A percentile compares a stretch with the other conserved stretches of the same genome.
phyloP scores from a whole-genome alignment of 164 flowering plant species.

The Tetracentron sinense region DNA sequence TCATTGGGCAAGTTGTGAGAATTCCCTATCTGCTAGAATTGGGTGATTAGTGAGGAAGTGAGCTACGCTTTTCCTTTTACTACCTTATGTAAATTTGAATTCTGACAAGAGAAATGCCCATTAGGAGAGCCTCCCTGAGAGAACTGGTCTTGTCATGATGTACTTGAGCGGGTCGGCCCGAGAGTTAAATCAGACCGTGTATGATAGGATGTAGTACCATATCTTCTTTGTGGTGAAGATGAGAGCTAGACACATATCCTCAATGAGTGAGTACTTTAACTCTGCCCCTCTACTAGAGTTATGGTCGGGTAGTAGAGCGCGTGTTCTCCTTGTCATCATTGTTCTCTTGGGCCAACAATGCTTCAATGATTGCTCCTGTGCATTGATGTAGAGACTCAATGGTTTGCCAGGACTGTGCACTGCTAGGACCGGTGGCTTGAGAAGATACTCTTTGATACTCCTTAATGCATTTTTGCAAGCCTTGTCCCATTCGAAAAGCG shows the following conservation, averaged over 20 bases:
- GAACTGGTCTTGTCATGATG: neutral
- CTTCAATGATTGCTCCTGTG: slow-evolving; percentile 4
- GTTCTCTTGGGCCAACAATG: neutral
- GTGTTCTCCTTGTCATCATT: neutral
- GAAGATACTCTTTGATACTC: neutral
- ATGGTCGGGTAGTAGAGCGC: slow-evolving; percentile 6
- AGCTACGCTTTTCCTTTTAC: slow-evolving; percentile 5
- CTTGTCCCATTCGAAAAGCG: slow-evolving; percentile 1
- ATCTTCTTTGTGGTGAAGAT: neutral
- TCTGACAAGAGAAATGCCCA: neutral
- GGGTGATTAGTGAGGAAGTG: slow-evolving; percentile 7
- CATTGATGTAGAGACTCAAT: slow-evolving; percentile 4
- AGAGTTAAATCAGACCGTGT: neutral
- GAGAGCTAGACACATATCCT: neutral
- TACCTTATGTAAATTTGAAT: neutral
- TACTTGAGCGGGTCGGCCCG: slow-evolving; percentile 3
- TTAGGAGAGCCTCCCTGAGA: neutral
- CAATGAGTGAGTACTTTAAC: neutral
- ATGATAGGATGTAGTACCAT: neutral
- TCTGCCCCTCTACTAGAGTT: neutral
- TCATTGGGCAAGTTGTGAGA: neutral
- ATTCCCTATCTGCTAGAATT: slow-evolving; percentile 1
- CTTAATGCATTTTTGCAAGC: slow-evolving; percentile 2
- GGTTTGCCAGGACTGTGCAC: slow-evolving; percentile 1
- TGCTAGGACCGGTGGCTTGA: neutral